Percentiles rank a stretch among this genome's conserved stretches.
Conservation (phyloP, 108 stramenopile species). For the Cyclotella sp. region DNA sequence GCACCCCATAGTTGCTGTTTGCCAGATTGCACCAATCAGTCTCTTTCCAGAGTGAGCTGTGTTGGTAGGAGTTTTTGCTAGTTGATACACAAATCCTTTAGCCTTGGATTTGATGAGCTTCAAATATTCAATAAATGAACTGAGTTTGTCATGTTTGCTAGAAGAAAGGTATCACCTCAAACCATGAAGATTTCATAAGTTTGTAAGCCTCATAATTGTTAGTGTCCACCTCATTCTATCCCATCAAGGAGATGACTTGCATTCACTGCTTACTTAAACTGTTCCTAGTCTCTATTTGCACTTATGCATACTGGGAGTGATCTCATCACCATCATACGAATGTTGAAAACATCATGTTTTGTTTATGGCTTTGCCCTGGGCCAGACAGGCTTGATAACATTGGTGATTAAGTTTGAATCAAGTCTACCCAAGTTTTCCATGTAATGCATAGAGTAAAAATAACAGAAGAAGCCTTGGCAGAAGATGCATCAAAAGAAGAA, state of each 20-base stretch:
- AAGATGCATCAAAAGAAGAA: too few relatives aligned
- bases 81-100: conserved; percentile 25
- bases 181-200: background rate
- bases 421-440: conserved; percentile 10
- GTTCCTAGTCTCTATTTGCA: conserved; percentile 15
- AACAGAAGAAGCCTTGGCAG: background rate
- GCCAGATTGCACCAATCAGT: conserved; percentile 15
- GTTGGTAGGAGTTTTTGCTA: background rate
- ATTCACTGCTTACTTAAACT: conserved; percentile 9
- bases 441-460: conserved; percentile 9
- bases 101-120: conserved; percentile 2
- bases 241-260: conserved; percentile 4
- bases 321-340: conserved; percentile 13
- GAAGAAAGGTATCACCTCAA: background rate
- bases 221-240: conserved; percentile 3
- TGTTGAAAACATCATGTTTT: conserved; percentile 27
- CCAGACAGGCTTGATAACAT: too few relatives aligned
- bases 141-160: background rate
- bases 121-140: conserved; percentile 26
- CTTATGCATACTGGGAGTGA: too few relatives aligned
- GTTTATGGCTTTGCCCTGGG: background rate
- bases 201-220: conserved; percentile 24
- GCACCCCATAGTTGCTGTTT: conserved; percentile 31
- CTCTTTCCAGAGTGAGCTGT: background rate
- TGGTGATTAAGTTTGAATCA: background rate